Conservation (phyloP, 2,329 filamentous ascomycete species). For the Aspergillus caelatus region DNA sequence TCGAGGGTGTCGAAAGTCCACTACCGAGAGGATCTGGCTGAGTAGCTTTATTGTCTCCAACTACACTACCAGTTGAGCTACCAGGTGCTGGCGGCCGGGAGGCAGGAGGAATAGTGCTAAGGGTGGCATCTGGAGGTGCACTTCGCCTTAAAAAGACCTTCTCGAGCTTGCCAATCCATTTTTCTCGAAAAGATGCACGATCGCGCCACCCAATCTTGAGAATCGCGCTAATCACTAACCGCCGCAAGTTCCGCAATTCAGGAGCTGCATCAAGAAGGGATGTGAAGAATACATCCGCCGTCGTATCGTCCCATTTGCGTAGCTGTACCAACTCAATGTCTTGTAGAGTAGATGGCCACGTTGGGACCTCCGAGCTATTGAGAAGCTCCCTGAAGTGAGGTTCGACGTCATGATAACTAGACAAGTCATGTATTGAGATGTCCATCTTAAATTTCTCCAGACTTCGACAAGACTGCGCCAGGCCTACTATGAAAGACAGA, state of each 20-base stretch:
- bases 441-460: conserved; percentile 76
- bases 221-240: conserved; percentile 74
- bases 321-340: conserved; percentile 75
- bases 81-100: conserved; percentile 4
- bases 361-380: conserved; percentile 61
- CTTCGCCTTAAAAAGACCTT: conserved; percentile 48
- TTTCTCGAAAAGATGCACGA: conserved; percentile 74
- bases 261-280: conserved; percentile 75
- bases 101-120: conserved; percentile 27
- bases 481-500: conserved; percentile 69
- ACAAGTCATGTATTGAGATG: conserved; percentile 73
- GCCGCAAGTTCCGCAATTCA: conserved; percentile 67
- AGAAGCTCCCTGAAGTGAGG: conserved; percentile 74
- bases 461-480: conserved; percentile 69
- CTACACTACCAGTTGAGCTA: background rate
- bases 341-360: conserved; percentile 75
- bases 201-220: conserved; percentile 79
- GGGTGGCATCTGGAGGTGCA: conserved; percentile 32
- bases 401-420: conserved; percentile 69
- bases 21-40: conserved; percentile 20
- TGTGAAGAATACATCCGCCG: conserved; percentile 75
- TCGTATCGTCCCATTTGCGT: conserved; percentile 70
- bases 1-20: conserved; percentile 26
- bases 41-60: conserved; percentile 7
- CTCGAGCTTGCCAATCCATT: conserved; percentile 73